Evolutionary conservation across 176 grass and related monocot species (phyloP).

Genomic region (Lolium multiflorum): DNA sequence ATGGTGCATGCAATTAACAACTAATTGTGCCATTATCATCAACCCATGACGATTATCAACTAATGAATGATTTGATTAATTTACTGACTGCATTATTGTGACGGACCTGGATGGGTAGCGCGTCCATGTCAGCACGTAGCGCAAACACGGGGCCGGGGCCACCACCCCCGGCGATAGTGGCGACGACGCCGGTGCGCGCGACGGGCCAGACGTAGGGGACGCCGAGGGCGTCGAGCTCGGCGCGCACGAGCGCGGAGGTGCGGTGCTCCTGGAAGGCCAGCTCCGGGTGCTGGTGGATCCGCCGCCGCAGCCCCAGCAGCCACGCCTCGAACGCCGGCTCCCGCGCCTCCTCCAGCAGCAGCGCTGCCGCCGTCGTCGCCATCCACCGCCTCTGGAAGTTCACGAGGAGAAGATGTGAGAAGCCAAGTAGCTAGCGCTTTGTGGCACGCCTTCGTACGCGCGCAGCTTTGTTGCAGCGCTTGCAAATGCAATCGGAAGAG

Average conservation of each 20-base stretch:
- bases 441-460: too few species aligned
- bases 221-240: conserved; percentile 68
- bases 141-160: conserved; percentile 60
- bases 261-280: conserved; percentile 76
- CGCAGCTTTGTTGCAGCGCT: too few species aligned
- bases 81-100: not conserved
- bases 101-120: conserved; percentile 76
- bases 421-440: not conserved
- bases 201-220: conserved; percentile 72
- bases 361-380: not conserved
- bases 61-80: not conserved
- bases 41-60: not conserved
- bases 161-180: conserved; percentile 37
- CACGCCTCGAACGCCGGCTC: conserved; percentile 65
- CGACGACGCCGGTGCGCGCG: conserved; percentile 70
- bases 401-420: not conserved
- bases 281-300: conserved; percentile 83
- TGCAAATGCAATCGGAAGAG: too few species aligned
- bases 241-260: conserved; percentile 70
- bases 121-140: conserved; percentile 92
- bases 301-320: conserved; percentile 52
- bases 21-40: too few species aligned
- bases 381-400: not conserved
- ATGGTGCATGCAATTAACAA: not conserved
- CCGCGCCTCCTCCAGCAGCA: conserved; percentile 60